A percentile compares a stretch with the other conserved stretches of the same genome.
These are phyloP conservation scores for Myrmaecium sp. DNA, from an alignment of 2,329 filamentous ascomycete genomes.

Conservation along the genomic window DNA sequence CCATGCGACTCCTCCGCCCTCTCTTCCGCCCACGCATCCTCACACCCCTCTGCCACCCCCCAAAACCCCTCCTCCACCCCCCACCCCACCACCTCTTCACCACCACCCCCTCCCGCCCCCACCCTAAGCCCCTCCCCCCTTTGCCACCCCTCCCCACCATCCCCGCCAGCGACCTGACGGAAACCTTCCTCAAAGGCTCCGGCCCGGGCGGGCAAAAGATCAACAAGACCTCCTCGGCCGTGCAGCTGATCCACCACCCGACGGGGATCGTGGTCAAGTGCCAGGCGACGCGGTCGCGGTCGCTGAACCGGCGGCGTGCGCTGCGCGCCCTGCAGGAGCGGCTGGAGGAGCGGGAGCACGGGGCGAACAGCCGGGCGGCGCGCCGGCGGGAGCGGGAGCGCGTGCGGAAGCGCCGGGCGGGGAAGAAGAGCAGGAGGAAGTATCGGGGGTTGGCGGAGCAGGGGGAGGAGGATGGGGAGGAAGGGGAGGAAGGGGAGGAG, in stretches of 20 bases:
- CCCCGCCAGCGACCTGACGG: slow-evolving; percentile 62
- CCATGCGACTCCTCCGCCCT: slow-evolving; percentile 1
- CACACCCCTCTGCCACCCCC: not conserved
- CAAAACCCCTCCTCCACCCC: not conserved
- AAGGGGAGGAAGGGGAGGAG: slow-evolving; percentile 5
- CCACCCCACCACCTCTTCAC: slow-evolving; percentile 9
- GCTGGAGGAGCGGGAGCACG: slow-evolving; percentile 59
- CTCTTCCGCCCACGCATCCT: not conserved
- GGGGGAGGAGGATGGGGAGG: slow-evolving; percentile 11
- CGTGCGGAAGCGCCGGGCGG: slow-evolving; percentile 56
- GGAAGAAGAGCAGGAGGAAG: slow-evolving; percentile 72
- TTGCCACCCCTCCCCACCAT: slow-evolving; percentile 64
- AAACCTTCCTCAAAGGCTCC: slow-evolving; percentile 76
- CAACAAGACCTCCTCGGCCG: slow-evolving; percentile 93
- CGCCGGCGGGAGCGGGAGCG: slow-evolving; percentile 46
- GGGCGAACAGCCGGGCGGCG: slow-evolving; percentile 47
- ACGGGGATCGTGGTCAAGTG: slow-evolving; percentile 89
- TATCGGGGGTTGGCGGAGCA: slow-evolving; percentile 46
- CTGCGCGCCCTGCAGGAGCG: slow-evolving; percentile 58
- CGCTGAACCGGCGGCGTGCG: slow-evolving; percentile 76
- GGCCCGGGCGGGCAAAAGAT: slow-evolving; percentile 96
- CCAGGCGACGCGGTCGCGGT: slow-evolving; percentile 74
- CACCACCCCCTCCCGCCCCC: slow-evolving; percentile 7
- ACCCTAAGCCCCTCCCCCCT: slow-evolving; percentile 38
- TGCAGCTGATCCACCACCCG: slow-evolving; percentile 78